Percentiles rank a stretch among this genome's conserved stretches.
Conservation (phyloP, 257 asterid genomes). For the Forsythia viridissima region DNA sequence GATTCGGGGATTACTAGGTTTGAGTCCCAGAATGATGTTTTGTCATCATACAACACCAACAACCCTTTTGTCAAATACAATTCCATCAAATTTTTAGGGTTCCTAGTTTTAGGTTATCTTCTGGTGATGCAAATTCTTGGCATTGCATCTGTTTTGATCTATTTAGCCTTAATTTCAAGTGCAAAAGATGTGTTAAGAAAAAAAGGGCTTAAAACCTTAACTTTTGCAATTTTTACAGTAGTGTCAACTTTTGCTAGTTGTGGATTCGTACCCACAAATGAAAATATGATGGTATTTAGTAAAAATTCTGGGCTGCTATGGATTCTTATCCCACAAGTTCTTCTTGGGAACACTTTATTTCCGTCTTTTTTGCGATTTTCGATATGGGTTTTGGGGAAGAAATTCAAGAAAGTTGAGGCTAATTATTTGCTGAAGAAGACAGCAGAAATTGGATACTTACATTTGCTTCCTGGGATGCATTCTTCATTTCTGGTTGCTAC, state of each 20-base stretch:
- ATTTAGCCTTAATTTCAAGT: slow-evolving; percentile 34
- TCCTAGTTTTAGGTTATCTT: slow-evolving; percentile 43
- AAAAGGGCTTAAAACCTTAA: slow-evolving; percentile 45
- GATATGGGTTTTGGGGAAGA: slow-evolving; percentile 51
- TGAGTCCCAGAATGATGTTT: slow-evolving; percentile 9
- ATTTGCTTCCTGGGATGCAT: slow-evolving; percentile 52
- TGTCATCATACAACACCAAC: background rate
- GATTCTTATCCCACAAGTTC: slow-evolving; percentile 60
- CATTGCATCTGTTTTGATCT: slow-evolving; percentile 23
- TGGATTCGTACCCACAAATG: slow-evolving; percentile 71
- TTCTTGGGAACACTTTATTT: slow-evolving; percentile 62
- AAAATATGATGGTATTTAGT: slow-evolving; percentile 67
- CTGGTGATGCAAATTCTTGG: slow-evolving; percentile 44
- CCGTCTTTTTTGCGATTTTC: slow-evolving; percentile 48
- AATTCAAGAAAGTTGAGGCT: slow-evolving; percentile 34
- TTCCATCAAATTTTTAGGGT: slow-evolving; percentile 44
- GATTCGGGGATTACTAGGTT: background rate
- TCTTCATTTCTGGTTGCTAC: slow-evolving; percentile 33
- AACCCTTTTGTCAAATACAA: slow-evolving; percentile 25
- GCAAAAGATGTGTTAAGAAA: slow-evolving; percentile 36
- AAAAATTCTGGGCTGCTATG: slow-evolving; percentile 56
- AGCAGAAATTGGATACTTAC: slow-evolving; percentile 33
- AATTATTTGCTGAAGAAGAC: slow-evolving; percentile 45
- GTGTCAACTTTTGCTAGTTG: slow-evolving; percentile 68
- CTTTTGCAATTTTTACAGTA: slow-evolving; percentile 43